Evolutionary conservation across 2,329 filamentous ascomycete species (phyloP), one percentile per base, ranked within the genome.

Genomic region (Saccharata proteae): DNA sequence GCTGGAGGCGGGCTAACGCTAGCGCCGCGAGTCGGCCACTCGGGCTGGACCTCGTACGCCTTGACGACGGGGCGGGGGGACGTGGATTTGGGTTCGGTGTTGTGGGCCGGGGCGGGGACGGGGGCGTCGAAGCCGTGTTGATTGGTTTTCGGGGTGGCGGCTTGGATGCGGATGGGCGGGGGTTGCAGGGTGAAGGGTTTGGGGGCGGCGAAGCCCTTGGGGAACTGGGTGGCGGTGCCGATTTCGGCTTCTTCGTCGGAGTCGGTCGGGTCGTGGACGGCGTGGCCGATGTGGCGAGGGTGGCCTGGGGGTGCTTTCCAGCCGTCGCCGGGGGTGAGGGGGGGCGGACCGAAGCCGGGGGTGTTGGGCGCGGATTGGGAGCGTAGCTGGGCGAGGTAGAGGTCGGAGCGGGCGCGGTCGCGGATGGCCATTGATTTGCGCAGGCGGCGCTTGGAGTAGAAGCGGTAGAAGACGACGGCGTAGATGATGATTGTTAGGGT

Each of bases 341-440:
- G 80, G 54, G 77, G 74, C 17, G 75, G 77, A 13, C 59, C 59
- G 25, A 92, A 85, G 42, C 85, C 85, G 9, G 88, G 88, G 0
- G 88, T 94, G 66, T 94, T 94, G 44, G 88, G 88, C 4, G 85
- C 86, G 16, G 85, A 93, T 62, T 96, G 86, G 13, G 74, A 58
- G 34, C 61, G 61, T 11, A 67, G 58, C 34, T 66, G 62, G 11
- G 63, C 85, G 40, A 96, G 82, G 65, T 96, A 96, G 41, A 98
- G 74, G 55, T 96, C 86, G 39, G 82, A 88, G 40, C 90, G 81
- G 42, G 90, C 90, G 51, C 82, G 80, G 67, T 98, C 90, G 47
- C 90, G 84, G 53, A 81, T 67, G 54, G 93, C 81, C 90, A 98
- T 98, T 40, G 85, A 86, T 70, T 94, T 96, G 60, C 80, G 77